A percentile compares a stretch with the other conserved stretches of the same genome.
These are phyloP conservation scores for Plenodomus lindquistii DNA, from an alignment of 2,329 filamentous ascomycete genomes.

Conservation along the genomic window DNA sequence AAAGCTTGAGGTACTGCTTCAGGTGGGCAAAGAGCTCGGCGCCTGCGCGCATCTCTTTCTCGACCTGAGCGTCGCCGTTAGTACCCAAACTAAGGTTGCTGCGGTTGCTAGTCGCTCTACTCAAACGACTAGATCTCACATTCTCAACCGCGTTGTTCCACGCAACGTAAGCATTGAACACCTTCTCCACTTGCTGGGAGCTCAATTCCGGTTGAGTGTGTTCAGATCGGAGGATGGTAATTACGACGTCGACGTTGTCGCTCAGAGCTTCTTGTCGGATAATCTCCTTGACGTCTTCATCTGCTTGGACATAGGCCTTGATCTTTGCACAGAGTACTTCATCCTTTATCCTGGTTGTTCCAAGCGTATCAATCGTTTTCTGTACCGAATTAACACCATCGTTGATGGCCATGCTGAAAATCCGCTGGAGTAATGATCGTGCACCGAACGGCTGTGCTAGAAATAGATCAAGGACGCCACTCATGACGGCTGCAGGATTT, in stretches of 20 bases:
- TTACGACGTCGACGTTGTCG: constrained; percentile 82
- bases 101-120: constrained; percentile 39
- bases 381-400: constrained; percentile 89
- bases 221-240: constrained; percentile 81
- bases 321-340: constrained; percentile 78
- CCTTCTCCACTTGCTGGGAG: constrained; percentile 74
- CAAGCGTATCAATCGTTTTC: constrained; percentile 79
- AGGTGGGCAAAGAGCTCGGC: constrained; percentile 92
- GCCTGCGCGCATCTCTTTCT: constrained; percentile 84
- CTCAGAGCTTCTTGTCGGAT: constrained; percentile 73
- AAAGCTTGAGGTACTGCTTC: constrained; percentile 91
- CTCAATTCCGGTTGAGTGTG: constrained; percentile 72
- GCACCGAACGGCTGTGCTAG: constrained; percentile 92
- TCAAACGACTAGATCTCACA: constrained; percentile 42
- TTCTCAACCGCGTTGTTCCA: constrained; percentile 96
- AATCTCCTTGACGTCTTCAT: constrained; percentile 72
- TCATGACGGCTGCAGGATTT: constrained; percentile 96
- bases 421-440: constrained; percentile 87
- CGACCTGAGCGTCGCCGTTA: constrained; percentile 54
- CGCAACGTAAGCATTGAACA: constrained; percentile 94
- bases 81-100: constrained; percentile 33
- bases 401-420: constrained; percentile 87
- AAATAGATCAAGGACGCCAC: constrained; percentile 91
- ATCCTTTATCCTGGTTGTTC: constrained; percentile 75
- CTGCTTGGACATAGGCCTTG: constrained; percentile 74